These are phyloP conservation scores for Didymella pinodella DNA, from an alignment of 2,329 filamentous ascomycete species.

Conservation along the genomic window DNA sequence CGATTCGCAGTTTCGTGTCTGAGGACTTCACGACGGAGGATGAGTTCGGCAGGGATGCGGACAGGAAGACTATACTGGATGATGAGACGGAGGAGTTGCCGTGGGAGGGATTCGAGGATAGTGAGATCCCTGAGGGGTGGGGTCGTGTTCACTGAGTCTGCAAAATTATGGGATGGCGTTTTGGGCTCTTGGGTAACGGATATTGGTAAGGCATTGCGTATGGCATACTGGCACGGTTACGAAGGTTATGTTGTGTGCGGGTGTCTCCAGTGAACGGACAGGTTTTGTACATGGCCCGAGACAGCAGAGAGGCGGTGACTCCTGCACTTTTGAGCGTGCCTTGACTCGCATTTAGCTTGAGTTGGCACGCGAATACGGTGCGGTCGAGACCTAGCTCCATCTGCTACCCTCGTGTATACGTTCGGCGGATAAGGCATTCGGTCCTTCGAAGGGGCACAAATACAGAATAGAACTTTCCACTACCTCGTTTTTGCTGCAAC, in stretches of 20 bases:
- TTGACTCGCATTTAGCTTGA: conserved; percentile 19
- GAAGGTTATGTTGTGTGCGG: not conserved
- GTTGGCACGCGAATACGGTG: not conserved
- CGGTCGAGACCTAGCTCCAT: not conserved
- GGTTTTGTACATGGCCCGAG: not conserved
- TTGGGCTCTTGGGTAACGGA: not conserved
- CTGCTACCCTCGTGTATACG: no score
- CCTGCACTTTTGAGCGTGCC: not conserved
- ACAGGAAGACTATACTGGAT: conserved; percentile 19
- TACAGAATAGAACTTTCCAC: not conserved
- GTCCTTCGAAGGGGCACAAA: not conserved
- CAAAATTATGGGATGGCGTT: not conserved
- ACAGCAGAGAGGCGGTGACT: not conserved
- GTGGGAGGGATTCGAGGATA: conserved; percentile 51
- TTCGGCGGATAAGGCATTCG: not conserved
- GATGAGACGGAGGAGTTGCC: conserved; percentile 49
- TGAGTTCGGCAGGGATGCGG: conserved; percentile 25
- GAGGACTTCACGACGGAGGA: conserved; percentile 39
- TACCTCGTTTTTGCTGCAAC: no score
- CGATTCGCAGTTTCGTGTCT: conserved; percentile 47
- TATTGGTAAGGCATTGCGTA: conserved; percentile 7
- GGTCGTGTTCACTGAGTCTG: conserved; percentile 6
- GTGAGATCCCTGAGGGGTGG: conserved; percentile 20
- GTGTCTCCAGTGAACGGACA: not conserved
- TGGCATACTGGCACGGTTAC: not conserved